Evolutionary conservation across 495 filamentous ascomycete species (phyloP).

Genomic region (Pyronema domesticum): DNA sequence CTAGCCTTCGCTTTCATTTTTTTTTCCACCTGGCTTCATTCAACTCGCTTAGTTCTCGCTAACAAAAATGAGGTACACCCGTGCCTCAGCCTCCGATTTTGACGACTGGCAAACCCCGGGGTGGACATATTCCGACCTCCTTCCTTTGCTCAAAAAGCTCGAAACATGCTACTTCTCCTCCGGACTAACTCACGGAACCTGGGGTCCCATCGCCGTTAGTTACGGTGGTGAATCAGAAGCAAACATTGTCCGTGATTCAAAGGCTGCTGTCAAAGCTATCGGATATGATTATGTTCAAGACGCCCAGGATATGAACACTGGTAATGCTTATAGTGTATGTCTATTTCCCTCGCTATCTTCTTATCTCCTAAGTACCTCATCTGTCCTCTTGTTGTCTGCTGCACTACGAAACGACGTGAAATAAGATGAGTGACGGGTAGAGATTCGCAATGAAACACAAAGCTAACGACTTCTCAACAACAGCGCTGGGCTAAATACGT

Average conservation of each 20-base stretch:
- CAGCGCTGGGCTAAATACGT: constrained; percentile 16
- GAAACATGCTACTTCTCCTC: constrained; percentile 22
- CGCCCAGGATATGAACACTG: constrained; percentile 28
- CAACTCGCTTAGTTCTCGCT: too few species aligned
- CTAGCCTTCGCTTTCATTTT: too few species aligned
- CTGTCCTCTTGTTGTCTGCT: too few species aligned
- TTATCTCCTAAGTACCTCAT: too few species aligned
- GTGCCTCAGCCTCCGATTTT: constrained; percentile 26
- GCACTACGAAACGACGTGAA: too few species aligned
- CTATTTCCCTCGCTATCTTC: too few species aligned
- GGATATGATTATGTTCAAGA: constrained; percentile 33
- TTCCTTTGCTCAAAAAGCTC: constrained; percentile 37
- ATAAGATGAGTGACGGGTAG: too few species aligned
- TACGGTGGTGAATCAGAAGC: constrained; percentile 27
- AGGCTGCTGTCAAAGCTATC: constrained; percentile 25
- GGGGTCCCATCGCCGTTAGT: constrained; percentile 34
- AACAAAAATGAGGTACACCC: neutral
- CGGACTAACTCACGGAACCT: constrained; percentile 29
- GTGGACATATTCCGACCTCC: constrained; percentile 34
- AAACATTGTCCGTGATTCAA: constrained; percentile 18
- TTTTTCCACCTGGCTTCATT: too few species aligned
- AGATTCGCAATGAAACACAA: too few species aligned
- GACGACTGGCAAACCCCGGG: constrained; percentile 36
- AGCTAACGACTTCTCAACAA: too few species aligned
- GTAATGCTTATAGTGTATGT: constrained; percentile 26